Conservation (phyloP, 441 rosid genomes). For the Erodium trifolium region DNA sequence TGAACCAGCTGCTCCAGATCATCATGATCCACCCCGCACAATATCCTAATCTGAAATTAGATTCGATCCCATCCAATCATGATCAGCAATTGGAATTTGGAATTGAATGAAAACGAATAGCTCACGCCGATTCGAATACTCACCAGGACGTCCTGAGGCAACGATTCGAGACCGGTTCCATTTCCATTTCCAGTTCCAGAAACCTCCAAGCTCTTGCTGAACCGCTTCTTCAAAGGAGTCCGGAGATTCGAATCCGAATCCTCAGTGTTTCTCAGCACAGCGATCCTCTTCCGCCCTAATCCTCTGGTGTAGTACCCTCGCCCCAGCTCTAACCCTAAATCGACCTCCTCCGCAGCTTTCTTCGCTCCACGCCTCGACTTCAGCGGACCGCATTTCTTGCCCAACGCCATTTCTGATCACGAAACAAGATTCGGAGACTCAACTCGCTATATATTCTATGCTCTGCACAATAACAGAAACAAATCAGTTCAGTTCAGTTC, state of each 20-base stretch:
- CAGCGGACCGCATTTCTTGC: slow-evolving; percentile 31
- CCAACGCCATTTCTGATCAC: slow-evolving; percentile 31
- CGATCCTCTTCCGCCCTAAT: slow-evolving; percentile 70
- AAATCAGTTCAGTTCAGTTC: too few relatives aligned
- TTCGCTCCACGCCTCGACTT: slow-evolving; percentile 18
- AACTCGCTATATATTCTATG: too few relatives aligned
- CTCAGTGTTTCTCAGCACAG: slow-evolving; percentile 31
- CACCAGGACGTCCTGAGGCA: slow-evolving; percentile 74
- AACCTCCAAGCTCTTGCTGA: slow-evolving; percentile 22
- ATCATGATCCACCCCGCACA: slow-evolving; percentile 61
- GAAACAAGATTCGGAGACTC: too few relatives aligned
- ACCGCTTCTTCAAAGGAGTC: slow-evolving; percentile 48
- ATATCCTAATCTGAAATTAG: slow-evolving; percentile 43
- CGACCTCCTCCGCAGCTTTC: not conserved
- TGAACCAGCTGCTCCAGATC: slow-evolving; percentile 55
- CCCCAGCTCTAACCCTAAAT: slow-evolving; percentile 28
- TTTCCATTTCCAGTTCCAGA: not conserved
- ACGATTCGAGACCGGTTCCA: slow-evolving; percentile 45
- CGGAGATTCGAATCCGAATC: slow-evolving; percentile 12
- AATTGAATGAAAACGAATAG: too few relatives aligned
- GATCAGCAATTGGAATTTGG: too few relatives aligned
- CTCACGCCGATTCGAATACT: slow-evolving; percentile 10
- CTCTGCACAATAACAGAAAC: too few relatives aligned
- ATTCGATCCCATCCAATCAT: too few relatives aligned
- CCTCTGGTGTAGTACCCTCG: slow-evolving; percentile 42